phyloP scores from a whole-genome alignment of 2,329 filamentous ascomycete species.

The Aureobasidium zeae region DNA sequence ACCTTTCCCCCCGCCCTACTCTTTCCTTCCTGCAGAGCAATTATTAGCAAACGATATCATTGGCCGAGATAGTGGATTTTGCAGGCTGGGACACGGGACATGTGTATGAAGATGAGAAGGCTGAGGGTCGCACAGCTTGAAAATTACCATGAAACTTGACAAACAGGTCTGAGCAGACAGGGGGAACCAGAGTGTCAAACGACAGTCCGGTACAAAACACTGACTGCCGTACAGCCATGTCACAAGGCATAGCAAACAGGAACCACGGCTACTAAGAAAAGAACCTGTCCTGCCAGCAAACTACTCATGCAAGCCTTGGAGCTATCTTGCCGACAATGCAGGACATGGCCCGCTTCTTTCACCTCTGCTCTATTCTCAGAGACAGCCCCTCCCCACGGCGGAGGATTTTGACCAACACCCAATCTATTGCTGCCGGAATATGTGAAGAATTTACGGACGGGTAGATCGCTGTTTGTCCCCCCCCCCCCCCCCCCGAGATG shows the following conservation, averaged over 20 bases:
- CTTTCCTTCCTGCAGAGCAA: not conserved
- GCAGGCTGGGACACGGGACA: too few species aligned
- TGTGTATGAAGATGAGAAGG: too few species aligned
- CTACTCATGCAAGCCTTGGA: too few species aligned
- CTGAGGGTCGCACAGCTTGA: constrained; percentile 4
- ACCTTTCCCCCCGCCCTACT: not conserved
- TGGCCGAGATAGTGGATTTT: not conserved
- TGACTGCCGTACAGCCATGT: not conserved
- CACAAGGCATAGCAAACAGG: not conserved
- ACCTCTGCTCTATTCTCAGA: constrained; percentile 5
- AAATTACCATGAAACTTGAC: not conserved
- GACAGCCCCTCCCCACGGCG: not conserved
- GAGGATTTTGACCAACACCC: not conserved
- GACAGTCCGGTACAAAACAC: constrained; percentile 2
- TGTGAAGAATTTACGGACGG: too few species aligned
- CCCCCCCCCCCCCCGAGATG: too few species aligned
- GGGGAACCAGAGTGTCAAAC: not conserved
- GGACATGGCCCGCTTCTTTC: too few species aligned
- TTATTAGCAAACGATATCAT: not conserved
- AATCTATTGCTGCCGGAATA: not conserved
- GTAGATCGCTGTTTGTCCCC: too few species aligned
- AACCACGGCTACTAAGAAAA: constrained; percentile 8
- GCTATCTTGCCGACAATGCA: too few species aligned
- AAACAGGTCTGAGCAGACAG: not conserved
- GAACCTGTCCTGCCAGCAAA: constrained; percentile 3